Evolutionary conservation across 2,329 filamentous ascomycete species (phyloP).

Genomic region (Diaporthe eres): DNA sequence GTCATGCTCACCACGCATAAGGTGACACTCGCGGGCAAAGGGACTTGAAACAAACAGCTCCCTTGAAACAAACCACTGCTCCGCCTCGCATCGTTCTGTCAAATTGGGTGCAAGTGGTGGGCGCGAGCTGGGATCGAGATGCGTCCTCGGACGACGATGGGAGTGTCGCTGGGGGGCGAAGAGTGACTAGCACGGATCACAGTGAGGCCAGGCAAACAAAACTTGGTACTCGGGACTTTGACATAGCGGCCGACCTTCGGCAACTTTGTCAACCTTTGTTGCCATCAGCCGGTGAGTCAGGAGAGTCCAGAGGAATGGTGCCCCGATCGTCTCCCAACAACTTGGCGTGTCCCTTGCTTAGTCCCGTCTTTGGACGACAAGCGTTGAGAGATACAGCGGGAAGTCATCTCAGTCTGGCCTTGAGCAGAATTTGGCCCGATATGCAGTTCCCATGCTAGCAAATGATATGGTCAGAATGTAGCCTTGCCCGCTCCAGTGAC

Average conservation of each 20-base stretch:
- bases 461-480: neutral
- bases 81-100: constrained; percentile 18
- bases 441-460: neutral
- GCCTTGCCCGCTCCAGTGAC: neutral
- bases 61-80: constrained; percentile 39
- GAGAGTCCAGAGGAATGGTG: neutral
- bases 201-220: constrained; percentile 13
- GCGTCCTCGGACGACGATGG: constrained; percentile 2
- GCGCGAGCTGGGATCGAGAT: constrained; percentile 16
- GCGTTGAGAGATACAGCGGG: neutral
- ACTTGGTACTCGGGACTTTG: constrained; percentile 5
- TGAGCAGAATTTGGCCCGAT: constrained; percentile 27
- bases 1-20: constrained; percentile 7
- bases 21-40: constrained; percentile 1
- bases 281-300: constrained; percentile 20
- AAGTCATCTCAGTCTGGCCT: constrained; percentile 14
- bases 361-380: constrained; percentile 23
- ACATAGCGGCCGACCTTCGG: neutral
- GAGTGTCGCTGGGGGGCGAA: neutral
- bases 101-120: constrained; percentile 9
- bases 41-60: constrained; percentile 31
- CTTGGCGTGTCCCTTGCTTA: constrained; percentile 3
- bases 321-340: neutral
- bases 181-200: constrained; percentile 10
- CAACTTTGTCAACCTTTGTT: neutral